Evolutionary conservation across 768 basidiomycete species (phyloP).

Genomic region (Panaeolus papilionaceus): DNA sequence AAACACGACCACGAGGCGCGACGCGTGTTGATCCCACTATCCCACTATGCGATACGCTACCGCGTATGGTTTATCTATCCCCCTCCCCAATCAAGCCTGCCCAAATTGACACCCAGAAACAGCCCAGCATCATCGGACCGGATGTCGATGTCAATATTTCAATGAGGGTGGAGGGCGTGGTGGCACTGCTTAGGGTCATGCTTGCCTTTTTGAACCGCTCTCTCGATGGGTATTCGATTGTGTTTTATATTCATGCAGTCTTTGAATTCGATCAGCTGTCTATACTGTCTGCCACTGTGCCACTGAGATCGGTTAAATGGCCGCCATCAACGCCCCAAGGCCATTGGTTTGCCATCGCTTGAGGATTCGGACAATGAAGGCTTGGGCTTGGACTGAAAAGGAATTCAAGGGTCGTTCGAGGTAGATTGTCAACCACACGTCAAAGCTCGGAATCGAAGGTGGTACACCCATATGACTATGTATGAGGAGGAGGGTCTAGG

Average conservation of each 20-base stretch:
- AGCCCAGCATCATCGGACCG: neutral
- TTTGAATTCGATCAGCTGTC: neutral
- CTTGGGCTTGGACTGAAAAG: neutral
- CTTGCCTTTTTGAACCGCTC: neutral
- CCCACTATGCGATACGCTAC: neutral
- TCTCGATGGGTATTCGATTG: neutral
- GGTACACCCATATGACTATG: neutral
- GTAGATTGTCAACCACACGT: neutral
- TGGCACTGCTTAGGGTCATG: constrained; percentile 6
- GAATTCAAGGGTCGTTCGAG: neutral
- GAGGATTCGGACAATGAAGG: neutral
- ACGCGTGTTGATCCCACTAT: neutral
- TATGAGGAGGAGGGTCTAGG: neutral
- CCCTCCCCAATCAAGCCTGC: neutral
- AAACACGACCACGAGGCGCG: constrained; percentile 5
- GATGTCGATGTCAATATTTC: neutral
- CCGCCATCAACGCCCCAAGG: neutral
- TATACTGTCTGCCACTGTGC: neutral
- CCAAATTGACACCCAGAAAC: neutral
- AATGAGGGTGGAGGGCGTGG: neutral
- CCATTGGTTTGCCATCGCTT: neutral
- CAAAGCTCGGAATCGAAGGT: neutral
- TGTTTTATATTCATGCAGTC: neutral
- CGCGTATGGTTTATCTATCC: constrained; percentile 1
- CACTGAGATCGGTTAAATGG: neutral